Base-by-base conservation (phyloP, 441 rosid species). In the Bocquillonia castaneifolia region DNA sequence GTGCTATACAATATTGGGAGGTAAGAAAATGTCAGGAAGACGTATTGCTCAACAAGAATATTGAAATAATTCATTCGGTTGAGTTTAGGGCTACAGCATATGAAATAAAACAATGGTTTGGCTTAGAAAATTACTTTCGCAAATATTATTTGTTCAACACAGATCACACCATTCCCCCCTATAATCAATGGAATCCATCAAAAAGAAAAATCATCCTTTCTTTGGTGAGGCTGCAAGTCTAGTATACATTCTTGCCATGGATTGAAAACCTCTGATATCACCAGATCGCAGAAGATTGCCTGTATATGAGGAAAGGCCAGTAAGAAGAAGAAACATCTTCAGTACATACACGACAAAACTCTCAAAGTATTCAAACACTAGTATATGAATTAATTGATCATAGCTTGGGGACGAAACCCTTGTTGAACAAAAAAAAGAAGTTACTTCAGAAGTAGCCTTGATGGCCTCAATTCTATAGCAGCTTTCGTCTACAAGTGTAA, bases 201-300 rank as follows among this genome's bases (percentile, higher is more conserved):
- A 45, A n/a, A 1, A 7, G 42, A 14, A 12, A 10, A 26, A 23
- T 93, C 86, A 92, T 48, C 97, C 96, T 74, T 90, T 94, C 82
- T 88, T 92, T 22, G 96, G 96, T 78, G 88, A 80, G 15, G 99
- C 99, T 0, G 99, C 98, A 8, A 94, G 95, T 72, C 95, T 89
- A 9, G 99, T 89, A 67, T 93, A 93, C 99, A 93, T 93, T 66
- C 88, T 85, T 44, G 97, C 96, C 99, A 93, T 92, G 47, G 99
- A 94, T 68, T 88, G 93, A 76, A 77, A 92, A 29, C 98, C 99
- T 81, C 97, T 87, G 55, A 82, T 74, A 54, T 94, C 99, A 10
- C 99, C 98, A 9, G 97, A 87, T 2, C 99, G 89, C n/a, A 94
- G 84, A 57, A 94, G 98, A 74, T 94, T 94, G 44, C 98, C 99